Evolutionary conservation across 169 alveolate species (phyloP), one percentile per base, ranked within the genome.

Genomic region (Plasmodium cynomolgi): DNA sequence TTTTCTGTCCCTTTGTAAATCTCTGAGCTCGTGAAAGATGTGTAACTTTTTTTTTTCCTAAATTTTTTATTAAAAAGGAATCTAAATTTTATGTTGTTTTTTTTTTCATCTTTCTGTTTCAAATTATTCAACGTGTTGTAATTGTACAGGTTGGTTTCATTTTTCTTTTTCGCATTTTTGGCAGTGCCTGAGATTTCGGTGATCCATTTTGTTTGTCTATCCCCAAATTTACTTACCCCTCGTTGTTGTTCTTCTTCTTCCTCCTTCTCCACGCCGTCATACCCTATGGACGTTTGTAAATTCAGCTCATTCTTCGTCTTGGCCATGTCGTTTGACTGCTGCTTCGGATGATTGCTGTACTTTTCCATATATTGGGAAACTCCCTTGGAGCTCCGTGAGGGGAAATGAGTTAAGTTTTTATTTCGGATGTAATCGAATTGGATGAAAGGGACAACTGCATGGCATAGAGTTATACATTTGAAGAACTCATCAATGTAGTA

Each of bases 401-500:
- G 20, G n/a, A 15, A 31, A 72, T 91, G 84, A 29, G 85, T 20
- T 50, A 62, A 82, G 37, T 91, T 82, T 26, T 81, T 91, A 82
- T 82, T 91, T 82, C 92, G 47, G 50, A 91, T 91, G 41, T 54
- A 71, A 31, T 91, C 95, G 37, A 91, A 72, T 54, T 91, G 92
- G 29, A 91, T 91, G 62, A 72, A 91, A 8, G 95, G 95, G 1
- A 82, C 75, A 31, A 83, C 92, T 9, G 95, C 71, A 54, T 91
- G 92, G 56, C 95, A 91, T 29, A 91, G 84, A 8, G 92, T 82
- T 54, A 91, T 82, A n/a, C 95, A 91, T 91, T 82, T 91, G 56
- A 91, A 91, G 77, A 91, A 91, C 47, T 91, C 95, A 44, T 91
- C 95, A 31, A 91, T 91, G 33, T 91, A 91, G 75, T 91, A 91